Evolutionary conservation across 345 rosid genomes (phyloP), one percentile per base, ranked within the genome.

Genomic region (Mangifera indica): DNA sequence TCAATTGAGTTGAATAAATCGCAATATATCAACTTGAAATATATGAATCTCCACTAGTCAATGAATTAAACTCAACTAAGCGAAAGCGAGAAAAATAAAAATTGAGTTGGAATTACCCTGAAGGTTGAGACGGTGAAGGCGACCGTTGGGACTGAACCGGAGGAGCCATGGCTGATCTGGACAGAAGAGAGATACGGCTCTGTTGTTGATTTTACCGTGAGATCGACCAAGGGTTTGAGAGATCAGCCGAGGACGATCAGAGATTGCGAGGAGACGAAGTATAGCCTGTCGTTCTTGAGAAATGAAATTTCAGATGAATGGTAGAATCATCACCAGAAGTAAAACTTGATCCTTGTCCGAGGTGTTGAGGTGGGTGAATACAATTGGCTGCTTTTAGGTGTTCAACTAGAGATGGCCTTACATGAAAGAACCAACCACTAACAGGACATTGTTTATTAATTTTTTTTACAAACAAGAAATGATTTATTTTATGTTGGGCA

Each of bases 91-190:
- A 26, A 20, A 3, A 66, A 37, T 66, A 11, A 7, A n/a, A 37
- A 48, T 4, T n/a, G 74, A 60, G 61, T 20, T 51, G 14, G 63
- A 81, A 51, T 84, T 84, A 95, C 99, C 98, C 98, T 62, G 99
- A 95, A 69, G 99, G 99, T 64, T 95, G 98, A 45, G 99, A 92
- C 64, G 97, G 97, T 26, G 99, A 95, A 18, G 90, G 79, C 74
- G 88, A 88, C 71, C 93, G 91, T 74, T 87, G 86, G n/a, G 97
- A 82, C 63, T 77, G 84, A 61, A 91, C 81, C 62, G 96, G 96
- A 80, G 99, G 98, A 81, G 96, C 85, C 99, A 95, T 95, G 74
- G 77, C 63, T 45, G 76, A 80, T 72, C 45, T 42, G 54, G 26
- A 62, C 29, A 2, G 11, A 68, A 0, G 60, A 57, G 18, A 71